phyloP scores from a whole-genome alignment of 306 rosid genomes.

The Cucurbita maxima region DNA sequence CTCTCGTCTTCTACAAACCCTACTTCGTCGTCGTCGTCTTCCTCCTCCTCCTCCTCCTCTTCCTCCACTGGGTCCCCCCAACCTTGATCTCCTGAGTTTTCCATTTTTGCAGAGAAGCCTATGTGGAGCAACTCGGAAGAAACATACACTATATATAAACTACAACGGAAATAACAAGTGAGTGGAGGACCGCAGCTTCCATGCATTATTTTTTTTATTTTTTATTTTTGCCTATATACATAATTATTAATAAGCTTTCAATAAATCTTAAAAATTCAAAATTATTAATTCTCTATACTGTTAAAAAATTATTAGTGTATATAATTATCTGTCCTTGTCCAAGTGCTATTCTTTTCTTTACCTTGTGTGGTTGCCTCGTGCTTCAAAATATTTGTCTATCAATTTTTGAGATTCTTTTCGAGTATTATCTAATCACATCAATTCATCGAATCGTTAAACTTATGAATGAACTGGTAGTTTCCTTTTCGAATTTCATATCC shows the following conservation, averaged over 20 bases:
- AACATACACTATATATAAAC: neutral
- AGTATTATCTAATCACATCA: neutral
- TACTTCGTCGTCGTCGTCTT: constrained; percentile 7
- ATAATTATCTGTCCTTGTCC: neutral
- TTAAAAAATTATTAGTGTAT: neutral
- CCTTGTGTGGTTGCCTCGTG: neutral
- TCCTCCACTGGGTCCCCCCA: neutral
- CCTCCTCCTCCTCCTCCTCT: constrained; percentile 14
- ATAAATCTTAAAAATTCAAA: too few species aligned
- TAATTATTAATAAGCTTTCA: too few species aligned
- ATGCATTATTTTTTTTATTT: too few species aligned
- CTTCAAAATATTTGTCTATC: neutral
- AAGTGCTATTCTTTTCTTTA: neutral
- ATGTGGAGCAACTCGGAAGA: neutral
- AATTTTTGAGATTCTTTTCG: neutral
- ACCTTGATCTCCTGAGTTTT: neutral
- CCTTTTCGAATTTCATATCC: neutral
- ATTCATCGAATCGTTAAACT: neutral
- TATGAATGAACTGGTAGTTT: neutral
- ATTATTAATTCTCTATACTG: too few species aligned
- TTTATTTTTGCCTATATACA: too few species aligned
- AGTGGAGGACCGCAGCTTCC: neutral
- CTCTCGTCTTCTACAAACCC: constrained; percentile 32
- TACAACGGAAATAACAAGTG: neutral
- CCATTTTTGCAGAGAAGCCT: neutral